A percentile compares a stretch with the other conserved stretches of the same genome.
Conservation (phyloP, 768 basidiomycete species). For the Podaxis sp. region DNA sequence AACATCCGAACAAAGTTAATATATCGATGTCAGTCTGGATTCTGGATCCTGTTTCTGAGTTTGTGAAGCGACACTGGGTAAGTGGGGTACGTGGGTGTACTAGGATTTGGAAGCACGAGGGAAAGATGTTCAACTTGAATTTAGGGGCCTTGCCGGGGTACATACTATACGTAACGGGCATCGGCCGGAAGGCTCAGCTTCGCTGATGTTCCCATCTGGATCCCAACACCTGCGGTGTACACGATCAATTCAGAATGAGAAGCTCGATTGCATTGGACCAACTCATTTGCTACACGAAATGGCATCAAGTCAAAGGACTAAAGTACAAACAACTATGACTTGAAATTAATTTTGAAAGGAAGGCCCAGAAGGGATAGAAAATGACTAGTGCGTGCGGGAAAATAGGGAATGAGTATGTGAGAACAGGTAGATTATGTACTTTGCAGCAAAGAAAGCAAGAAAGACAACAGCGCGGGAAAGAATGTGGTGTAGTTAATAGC, state of each 20-base stretch:
- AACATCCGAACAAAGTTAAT: background rate
- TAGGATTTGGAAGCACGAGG: background rate
- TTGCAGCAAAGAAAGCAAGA: background rate
- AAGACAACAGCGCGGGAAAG: background rate
- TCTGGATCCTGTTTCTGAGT: background rate
- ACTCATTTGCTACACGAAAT: background rate
- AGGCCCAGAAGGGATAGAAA: conserved; percentile 6
- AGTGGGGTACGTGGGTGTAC: background rate
- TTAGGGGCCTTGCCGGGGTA: background rate
- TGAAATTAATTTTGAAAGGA: background rate
- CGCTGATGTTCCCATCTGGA: background rate
- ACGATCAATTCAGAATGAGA: background rate
- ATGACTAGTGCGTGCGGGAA: background rate
- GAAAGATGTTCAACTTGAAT: background rate
- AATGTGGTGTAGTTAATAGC: background rate
- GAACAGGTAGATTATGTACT: background rate
- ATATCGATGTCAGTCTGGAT: background rate
- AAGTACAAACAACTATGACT: background rate
- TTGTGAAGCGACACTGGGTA: background rate
- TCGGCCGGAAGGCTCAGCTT: background rate
- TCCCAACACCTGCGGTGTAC: background rate
- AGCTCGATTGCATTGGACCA: background rate
- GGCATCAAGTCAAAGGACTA: background rate
- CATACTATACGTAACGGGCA: background rate
- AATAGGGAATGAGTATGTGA: background rate